Evolutionary conservation across 768 basidiomycete species (phyloP).

Genomic region (Chiua virens): DNA sequence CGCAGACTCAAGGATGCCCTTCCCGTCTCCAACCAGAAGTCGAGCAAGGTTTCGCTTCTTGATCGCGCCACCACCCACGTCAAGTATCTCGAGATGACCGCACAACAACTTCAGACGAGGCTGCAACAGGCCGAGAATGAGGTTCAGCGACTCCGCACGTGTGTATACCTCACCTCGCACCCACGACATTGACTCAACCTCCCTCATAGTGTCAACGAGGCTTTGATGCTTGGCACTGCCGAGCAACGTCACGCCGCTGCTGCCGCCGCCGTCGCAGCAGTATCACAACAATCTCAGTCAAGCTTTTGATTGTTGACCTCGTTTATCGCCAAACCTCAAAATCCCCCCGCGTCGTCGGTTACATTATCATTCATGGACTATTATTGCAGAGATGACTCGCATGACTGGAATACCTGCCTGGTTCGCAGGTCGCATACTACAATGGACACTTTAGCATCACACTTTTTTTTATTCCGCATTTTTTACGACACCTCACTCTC

Average conservation of each 20-base stretch:
- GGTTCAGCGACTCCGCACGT: slow-evolving; percentile 74
- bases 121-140: slow-evolving; percentile 79
- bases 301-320: slow-evolving; percentile 45
- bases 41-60: slow-evolving; percentile 87
- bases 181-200: neutral
- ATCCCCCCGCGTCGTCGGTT: slow-evolving; percentile 29
- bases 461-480: slow-evolving; percentile 43
- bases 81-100: slow-evolving; percentile 81
- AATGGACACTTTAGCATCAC: slow-evolving; percentile 41
- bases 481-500: slow-evolving; percentile 34
- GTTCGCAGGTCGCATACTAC: slow-evolving; percentile 57
- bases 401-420: slow-evolving; percentile 54
- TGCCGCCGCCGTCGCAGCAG: slow-evolving; percentile 56
- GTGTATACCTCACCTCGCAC: slow-evolving; percentile 14
- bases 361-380: slow-evolving; percentile 39
- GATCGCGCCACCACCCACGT: slow-evolving; percentile 89
- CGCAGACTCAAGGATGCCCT: slow-evolving; percentile 87
- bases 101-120: slow-evolving; percentile 70
- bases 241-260: slow-evolving; percentile 65
- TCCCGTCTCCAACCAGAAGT: slow-evolving; percentile 88
- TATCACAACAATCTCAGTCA: slow-evolving; percentile 42
- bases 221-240: slow-evolving; percentile 82
- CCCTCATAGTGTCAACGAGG: slow-evolving; percentile 70
- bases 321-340: slow-evolving; percentile 20
- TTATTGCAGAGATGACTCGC: slow-evolving; percentile 39